Conservation (phyloP, 129 eudicot species). For the Smallanthus sonchifolius region DNA sequence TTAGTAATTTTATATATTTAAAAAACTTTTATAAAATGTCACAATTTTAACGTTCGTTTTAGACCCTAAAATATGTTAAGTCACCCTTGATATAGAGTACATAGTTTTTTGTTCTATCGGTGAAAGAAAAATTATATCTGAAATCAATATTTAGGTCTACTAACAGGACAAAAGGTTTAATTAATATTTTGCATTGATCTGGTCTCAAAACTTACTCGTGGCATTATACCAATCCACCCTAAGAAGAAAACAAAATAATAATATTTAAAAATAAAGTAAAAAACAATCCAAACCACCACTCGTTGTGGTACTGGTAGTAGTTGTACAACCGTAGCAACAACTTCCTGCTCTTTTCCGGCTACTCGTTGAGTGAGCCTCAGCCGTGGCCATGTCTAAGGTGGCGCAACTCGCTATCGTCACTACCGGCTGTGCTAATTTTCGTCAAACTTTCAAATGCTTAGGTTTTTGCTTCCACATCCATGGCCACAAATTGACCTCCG, state of each 20-base stretch:
- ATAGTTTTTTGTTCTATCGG: too few relatives aligned
- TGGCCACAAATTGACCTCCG: slow-evolving; percentile 18
- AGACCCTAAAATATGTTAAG: too few relatives aligned
- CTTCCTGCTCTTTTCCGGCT: slow-evolving; percentile 2
- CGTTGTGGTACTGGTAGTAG: not conserved
- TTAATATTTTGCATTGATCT: slow-evolving; percentile 9
- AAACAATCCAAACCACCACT: slow-evolving; percentile 17
- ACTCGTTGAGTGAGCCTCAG: not conserved
- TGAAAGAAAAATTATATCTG: too few relatives aligned
- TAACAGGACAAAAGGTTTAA: not conserved
- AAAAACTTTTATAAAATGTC: too few relatives aligned
- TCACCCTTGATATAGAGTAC: too few relatives aligned
- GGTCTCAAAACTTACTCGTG: slow-evolving; percentile 38
- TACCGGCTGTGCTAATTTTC: slow-evolving; percentile 21
- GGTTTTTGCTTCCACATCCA: slow-evolving; percentile 37
- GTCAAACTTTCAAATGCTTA: slow-evolving; percentile 26
- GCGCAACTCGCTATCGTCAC: slow-evolving; percentile 34
- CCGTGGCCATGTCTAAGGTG: slow-evolving; percentile 35
- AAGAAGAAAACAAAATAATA: slow-evolving; percentile 8
- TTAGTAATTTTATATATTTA: too few relatives aligned
- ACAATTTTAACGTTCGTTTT: too few relatives aligned
- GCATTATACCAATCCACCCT: slow-evolving; percentile 52
- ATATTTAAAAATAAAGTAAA: not conserved
- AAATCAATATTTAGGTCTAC: too few relatives aligned
- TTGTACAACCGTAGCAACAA: not conserved